phyloP scores from a whole-genome alignment of 2,329 filamentous ascomycete species.

The Fusarium udum region DNA sequence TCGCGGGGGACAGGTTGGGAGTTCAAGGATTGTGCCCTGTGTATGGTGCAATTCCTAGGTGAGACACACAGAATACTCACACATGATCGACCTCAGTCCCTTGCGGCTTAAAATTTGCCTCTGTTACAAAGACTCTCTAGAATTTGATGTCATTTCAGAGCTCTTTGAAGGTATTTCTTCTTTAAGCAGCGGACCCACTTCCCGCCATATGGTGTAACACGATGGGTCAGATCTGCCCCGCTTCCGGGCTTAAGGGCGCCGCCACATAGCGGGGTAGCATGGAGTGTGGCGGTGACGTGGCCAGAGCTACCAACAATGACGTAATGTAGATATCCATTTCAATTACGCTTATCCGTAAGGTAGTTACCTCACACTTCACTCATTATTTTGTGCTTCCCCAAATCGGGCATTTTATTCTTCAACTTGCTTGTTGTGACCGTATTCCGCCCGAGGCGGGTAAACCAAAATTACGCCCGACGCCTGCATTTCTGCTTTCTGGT shows the following conservation, averaged over 20 bases:
- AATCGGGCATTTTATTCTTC: not conserved
- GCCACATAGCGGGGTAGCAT: constrained; percentile 29
- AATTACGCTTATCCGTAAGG: not conserved
- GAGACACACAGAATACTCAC: not conserved
- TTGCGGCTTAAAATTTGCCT: constrained; percentile 13
- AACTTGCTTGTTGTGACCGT: not conserved
- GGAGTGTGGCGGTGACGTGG: constrained; percentile 33
- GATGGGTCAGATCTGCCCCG: not conserved
- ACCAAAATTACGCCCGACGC: not conserved
- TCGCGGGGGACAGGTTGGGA: constrained; percentile 19
- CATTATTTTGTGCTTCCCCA: not conserved
- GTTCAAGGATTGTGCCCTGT: not conserved
- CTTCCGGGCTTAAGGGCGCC: not conserved
- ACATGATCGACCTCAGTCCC: not conserved
- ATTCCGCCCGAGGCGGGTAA: not conserved
- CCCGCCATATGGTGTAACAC: not conserved
- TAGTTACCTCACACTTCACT: constrained; percentile 4
- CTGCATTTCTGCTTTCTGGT: not conserved
- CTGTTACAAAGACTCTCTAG: not conserved
- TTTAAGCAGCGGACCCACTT: constrained; percentile 8
- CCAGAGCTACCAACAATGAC: not conserved
- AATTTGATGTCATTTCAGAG: constrained; percentile 1
- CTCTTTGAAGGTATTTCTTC: not conserved
- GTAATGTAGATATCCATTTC: not conserved
- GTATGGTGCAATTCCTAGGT: not conserved